Evolutionary conservation across 805 yeast species (phyloP).

Genomic region (Metschnikowia cerradonensis): DNA sequence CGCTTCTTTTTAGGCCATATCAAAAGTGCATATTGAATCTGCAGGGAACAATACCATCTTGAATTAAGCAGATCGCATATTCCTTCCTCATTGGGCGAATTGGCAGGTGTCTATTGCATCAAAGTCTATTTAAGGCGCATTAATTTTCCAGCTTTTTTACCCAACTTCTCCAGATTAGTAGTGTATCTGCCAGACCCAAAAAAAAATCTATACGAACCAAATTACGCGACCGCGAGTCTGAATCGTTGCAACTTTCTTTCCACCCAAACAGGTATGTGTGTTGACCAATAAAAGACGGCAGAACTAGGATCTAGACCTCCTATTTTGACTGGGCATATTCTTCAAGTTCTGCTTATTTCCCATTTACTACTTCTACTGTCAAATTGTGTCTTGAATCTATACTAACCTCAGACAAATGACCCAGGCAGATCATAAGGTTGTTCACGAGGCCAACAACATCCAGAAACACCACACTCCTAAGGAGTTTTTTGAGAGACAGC

Average conservation of each 20-base stretch:
- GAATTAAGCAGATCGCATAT: too few relatives aligned
- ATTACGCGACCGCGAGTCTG: constrained; percentile 1
- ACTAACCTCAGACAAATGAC: constrained; percentile 23
- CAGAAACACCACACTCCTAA: constrained; percentile 48
- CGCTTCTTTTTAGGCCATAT: too few relatives aligned
- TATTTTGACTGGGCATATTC: neutral
- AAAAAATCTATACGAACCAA: constrained; percentile 4
- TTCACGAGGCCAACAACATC: constrained; percentile 58
- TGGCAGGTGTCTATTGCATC: neutral
- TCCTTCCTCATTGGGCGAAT: too few relatives aligned
- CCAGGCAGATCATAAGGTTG: constrained; percentile 40
- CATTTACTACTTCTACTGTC: too few relatives aligned
- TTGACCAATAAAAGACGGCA: neutral
- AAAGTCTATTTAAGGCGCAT: neutral
- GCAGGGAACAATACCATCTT: too few relatives aligned
- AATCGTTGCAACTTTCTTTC: constrained; percentile 3
- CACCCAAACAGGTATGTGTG: constrained; percentile 3
- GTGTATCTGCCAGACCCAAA: constrained; percentile 11
- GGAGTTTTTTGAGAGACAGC: constrained; percentile 55
- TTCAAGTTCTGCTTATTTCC: neutral
- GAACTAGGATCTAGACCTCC: too few relatives aligned
- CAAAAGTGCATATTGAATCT: too few relatives aligned
- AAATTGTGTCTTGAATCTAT: neutral
- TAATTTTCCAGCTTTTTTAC: constrained; percentile 1
- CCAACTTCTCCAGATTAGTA: constrained; percentile 10